Evolutionary conservation across 2,329 filamentous ascomycete genomes (phyloP), one percentile per base, ranked within the genome.

Genomic region (Tricladium varicosporioides): DNA sequence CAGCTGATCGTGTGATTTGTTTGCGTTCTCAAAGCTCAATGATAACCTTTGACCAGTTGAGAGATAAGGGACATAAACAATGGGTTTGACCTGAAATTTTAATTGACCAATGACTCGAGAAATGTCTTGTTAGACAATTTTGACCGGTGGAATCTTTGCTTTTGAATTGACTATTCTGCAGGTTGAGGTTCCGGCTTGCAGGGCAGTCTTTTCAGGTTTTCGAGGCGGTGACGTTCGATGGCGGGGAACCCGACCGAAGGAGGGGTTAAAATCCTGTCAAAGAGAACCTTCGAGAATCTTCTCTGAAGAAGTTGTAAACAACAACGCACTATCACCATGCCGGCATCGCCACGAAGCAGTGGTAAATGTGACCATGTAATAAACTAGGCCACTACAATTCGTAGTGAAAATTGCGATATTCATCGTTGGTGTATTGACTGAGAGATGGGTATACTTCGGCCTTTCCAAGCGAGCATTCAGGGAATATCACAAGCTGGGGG

Each of bases 1-100:
- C 59, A 62, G 61, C 61, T 65, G 61, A 63, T 63, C 59, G 51
- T 60, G 59, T 61, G 62, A 55, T 57, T 54, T 46, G 15, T 27
- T 36, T 42, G 46, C 13, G 13, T 19, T 40, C 50, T 43, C 13
- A 18, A 32, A 51, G 45, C 51, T 60, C 48, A 18, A 49, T 44
- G 49, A 43, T 54, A 32, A 45, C 14, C 40, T 9, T n/a, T 15
- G 45, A 2, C 16, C 48, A 32, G 22, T 7, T 27, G 22, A 27
- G n/a, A 31, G 11, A 15, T 9, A 50, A 55, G 31, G 31, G 31
- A 50, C n/a, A 45, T 42, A 46, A 58, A 44, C 51, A 54, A 48
- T 18, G 48, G 18, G 40, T 58, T 56, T 52, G 40, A 48, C 15
- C 4, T 44, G 22, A 13, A 18, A 27, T 14, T 32, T 51, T 56